Evolutionary conservation across 2,329 filamentous ascomycete genomes (phyloP).

Genomic region (Aspergillus sp.): DNA sequence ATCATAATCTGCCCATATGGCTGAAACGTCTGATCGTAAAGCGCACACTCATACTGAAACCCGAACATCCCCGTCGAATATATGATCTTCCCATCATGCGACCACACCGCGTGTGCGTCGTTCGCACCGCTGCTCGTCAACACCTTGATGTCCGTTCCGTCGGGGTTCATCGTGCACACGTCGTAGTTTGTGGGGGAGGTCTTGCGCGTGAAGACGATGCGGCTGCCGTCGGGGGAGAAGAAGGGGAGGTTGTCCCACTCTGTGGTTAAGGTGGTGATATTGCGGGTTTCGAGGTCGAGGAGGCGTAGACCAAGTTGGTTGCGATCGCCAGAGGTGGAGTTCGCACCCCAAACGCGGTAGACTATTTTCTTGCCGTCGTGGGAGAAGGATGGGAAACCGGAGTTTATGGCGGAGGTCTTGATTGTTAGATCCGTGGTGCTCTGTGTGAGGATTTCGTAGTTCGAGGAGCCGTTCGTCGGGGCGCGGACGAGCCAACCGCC

Average conservation of each 20-base stretch:
- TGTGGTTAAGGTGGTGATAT: constrained; percentile 27
- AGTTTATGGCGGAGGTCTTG: constrained; percentile 21
- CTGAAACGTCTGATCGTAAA: constrained; percentile 41
- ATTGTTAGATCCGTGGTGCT: constrained; percentile 13
- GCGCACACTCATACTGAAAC: constrained; percentile 36
- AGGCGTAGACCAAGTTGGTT: constrained; percentile 28
- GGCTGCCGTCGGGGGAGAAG: constrained; percentile 35
- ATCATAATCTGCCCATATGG: constrained; percentile 41
- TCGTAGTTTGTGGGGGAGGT: constrained; percentile 32
- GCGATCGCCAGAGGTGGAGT: constrained; percentile 5
- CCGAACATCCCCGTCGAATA: constrained; percentile 40
- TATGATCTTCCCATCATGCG: constrained; percentile 36
- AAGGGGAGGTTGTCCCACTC: constrained; percentile 36
- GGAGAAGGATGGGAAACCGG: constrained; percentile 37
- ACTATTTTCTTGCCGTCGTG: constrained; percentile 31
- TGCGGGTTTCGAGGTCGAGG: constrained; percentile 18
- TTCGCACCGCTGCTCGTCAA: constrained; percentile 34
- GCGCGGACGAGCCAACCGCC: constrained; percentile 18
- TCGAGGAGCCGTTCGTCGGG: constrained; percentile 16
- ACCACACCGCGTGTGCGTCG: constrained; percentile 42
- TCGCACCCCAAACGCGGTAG: constrained; percentile 28
- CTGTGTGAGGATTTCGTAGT: constrained; percentile 28
- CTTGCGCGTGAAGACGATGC: constrained; percentile 35
- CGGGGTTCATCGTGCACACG: constrained; percentile 36
- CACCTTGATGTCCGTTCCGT: constrained; percentile 31